A percentile compares a stretch with the other conserved stretches of the same genome.
phyloP scores from a whole-genome alignment of 2,329 filamentous ascomycete genomes.

The Colletotrichum chlorophyti region DNA sequence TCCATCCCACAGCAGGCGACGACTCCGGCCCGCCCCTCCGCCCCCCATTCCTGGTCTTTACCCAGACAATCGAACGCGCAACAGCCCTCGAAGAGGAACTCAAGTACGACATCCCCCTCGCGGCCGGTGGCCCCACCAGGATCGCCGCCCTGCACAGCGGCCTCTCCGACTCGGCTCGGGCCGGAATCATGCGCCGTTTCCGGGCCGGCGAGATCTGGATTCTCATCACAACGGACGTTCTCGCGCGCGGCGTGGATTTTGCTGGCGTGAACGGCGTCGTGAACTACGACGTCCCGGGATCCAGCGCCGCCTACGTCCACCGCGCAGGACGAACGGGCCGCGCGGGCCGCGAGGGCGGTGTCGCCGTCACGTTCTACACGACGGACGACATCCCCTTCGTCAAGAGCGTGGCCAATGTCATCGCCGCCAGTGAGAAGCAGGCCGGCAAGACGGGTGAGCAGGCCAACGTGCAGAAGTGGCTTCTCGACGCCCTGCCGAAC shows the following conservation, averaged over 20 bases:
- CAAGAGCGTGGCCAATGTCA: conserved; percentile 92
- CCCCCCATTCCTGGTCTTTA: conserved; percentile 93
- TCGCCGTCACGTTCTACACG: conserved; percentile 94
- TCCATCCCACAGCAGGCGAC: conserved; percentile 72
- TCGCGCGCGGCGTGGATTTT: conserved; percentile 94
- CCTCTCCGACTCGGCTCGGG: conserved; percentile 77
- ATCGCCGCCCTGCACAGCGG: conserved; percentile 92
- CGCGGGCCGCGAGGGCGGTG: conserved; percentile 84
- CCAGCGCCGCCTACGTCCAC: conserved; percentile 89
- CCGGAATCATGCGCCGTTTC: conserved; percentile 87
- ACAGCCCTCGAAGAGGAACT: conserved; percentile 88
- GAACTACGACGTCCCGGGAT: conserved; percentile 97
- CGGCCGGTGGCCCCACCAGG: conserved; percentile 82
- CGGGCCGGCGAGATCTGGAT: conserved; percentile 94
- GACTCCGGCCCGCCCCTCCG: conserved; percentile 69
- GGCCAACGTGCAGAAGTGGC: conserved; percentile 78
- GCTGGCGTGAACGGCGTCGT: conserved; percentile 94
- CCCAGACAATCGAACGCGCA: conserved; percentile 92
- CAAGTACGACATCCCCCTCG: conserved; percentile 89
- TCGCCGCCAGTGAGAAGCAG: conserved; percentile 81
- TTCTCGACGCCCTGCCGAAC: conserved; percentile 85
- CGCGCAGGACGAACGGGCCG: conserved; percentile 90
- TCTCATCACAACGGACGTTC: conserved; percentile 91
- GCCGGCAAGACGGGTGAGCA: conserved; percentile 59
- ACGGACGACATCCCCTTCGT: conserved; percentile 91